Evolutionary conservation across 2,329 filamentous ascomycete genomes (phyloP), one percentile per base, ranked within the genome.

Genomic region (Phyllosticta paracitricarpa): DNA sequence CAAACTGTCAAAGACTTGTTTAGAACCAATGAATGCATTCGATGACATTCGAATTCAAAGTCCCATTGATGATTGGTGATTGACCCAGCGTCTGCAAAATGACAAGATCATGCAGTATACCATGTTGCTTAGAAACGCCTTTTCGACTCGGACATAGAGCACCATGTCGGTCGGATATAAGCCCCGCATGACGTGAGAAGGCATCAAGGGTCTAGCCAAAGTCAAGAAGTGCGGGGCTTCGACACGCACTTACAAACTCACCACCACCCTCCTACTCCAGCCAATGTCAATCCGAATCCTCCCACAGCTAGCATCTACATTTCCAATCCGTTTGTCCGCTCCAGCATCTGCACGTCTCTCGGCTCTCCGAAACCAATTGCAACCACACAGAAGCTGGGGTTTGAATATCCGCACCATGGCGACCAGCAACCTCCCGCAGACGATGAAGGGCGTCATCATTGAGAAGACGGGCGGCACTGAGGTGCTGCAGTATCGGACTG

Each of bases 391-490:
- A 22, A 22, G 19, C 35, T 33, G 54, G 26, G 52, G 12, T 8
- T 26, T 14, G 10, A 51, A 8, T 14, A 7, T 22, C 2, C 40
- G 61, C 52, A 19, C 57, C 12, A 80, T 80, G 76, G 70, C 77
- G n/a, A 75, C 74, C 64, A 76, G 76, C 62, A 72, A 78, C 40
- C 66, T 87, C 54, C 86, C 86, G 24, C 79, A 79, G 64, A 86
- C 83, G 51, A 91, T 91, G 87, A 86, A 87, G 69, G 89, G 84
- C 62, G 79, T 95, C 64, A 77, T 87, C 55, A 84, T 91, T 67
- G 83, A 87, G 67, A 84, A 88, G 78, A 89, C 80, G 22, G 89
- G 89, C 63, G 88, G 86, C 8, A 79, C 82, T 1, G 88, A 91
- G 54, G 88, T 90, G 24, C 77, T 93, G 22, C 78, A 91, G 69